A percentile compares a stretch with the other conserved stretches of the same genome.
These are phyloP conservation scores for Chamaecrista fasciculata DNA, from an alignment of 306 rosid species.

Conservation along the genomic window DNA sequence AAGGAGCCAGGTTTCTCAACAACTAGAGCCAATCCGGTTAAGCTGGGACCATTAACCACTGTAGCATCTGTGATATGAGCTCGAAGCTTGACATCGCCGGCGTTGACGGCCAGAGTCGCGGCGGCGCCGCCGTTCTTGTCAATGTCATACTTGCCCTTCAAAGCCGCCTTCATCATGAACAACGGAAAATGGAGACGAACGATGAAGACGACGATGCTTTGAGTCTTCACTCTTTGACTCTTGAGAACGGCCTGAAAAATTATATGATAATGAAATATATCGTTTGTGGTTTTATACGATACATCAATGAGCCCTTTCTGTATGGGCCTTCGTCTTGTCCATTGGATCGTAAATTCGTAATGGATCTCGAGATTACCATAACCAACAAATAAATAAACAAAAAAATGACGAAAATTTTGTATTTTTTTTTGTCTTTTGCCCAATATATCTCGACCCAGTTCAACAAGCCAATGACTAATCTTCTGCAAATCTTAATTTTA, in stretches of 20 bases:
- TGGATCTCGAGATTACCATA: too few relatives aligned
- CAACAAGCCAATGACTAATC: too few relatives aligned
- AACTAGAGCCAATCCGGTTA: conserved; percentile 66
- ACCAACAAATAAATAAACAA: too few relatives aligned
- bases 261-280: too few relatives aligned
- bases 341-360: not conserved
- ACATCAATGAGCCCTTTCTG: not conserved
- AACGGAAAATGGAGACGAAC: conserved; percentile 21
- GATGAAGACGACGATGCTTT: not conserved
- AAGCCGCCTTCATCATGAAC: conserved; percentile 66
- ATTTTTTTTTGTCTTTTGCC: too few relatives aligned
- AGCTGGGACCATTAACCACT: conserved; percentile 62
- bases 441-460: too few relatives aligned
- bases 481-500: too few relatives aligned
- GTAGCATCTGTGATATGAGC: conserved; percentile 85
- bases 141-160: conserved; percentile 69
- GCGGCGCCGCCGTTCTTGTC: conserved; percentile 58
- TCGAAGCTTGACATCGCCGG: conserved; percentile 72
- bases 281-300: not conserved
- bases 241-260: not conserved
- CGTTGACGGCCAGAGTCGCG: conserved; percentile 55
- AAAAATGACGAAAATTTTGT: too few relatives aligned
- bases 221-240: too few relatives aligned
- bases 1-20: conserved; percentile 87
- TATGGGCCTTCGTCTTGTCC: not conserved